Evolutionary conservation across 495 filamentous ascomycete species (phyloP).

Genomic region (Tuber brumale): DNA sequence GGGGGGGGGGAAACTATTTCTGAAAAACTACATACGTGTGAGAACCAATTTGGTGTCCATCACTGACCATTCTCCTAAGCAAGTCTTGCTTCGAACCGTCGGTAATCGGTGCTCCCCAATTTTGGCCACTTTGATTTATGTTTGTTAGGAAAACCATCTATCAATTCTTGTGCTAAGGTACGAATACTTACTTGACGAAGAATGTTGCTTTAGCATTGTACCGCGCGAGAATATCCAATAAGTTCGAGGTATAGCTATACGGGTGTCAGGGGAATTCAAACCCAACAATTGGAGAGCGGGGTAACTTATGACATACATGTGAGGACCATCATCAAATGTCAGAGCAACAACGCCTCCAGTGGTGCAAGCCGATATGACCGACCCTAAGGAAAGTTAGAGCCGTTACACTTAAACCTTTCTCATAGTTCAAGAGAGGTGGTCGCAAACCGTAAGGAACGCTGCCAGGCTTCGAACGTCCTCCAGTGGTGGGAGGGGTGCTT

Average conservation of each 20-base stretch:
- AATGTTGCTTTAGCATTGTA: slow-evolving; percentile 66
- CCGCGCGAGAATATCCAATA: slow-evolving; percentile 60
- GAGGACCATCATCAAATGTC: slow-evolving; percentile 41
- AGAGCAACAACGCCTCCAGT: slow-evolving; percentile 55
- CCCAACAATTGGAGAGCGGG: neutral
- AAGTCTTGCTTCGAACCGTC: slow-evolving; percentile 48
- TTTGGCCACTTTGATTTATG: slow-evolving; percentile 52
- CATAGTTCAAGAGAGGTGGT: neutral
- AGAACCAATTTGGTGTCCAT: slow-evolving; percentile 64
- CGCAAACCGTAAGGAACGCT: slow-evolving; percentile 37
- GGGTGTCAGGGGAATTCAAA: slow-evolving; percentile 43
- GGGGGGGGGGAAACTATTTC: neutral
- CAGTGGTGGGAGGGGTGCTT: neutral
- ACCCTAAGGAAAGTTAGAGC: slow-evolving; percentile 20
- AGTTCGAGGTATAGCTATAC: slow-evolving; percentile 53
- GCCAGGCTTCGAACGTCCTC: slow-evolving; percentile 27
- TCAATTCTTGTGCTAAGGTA: neutral
- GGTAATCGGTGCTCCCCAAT: slow-evolving; percentile 51
- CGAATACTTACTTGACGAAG: slow-evolving; percentile 51
- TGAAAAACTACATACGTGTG: slow-evolving; percentile 48
- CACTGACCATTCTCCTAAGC: slow-evolving; percentile 54
- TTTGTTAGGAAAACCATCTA: neutral
- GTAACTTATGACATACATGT: slow-evolving; percentile 24
- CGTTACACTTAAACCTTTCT: neutral
- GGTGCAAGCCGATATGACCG: slow-evolving; percentile 51